These are phyloP conservation scores for Sporothrix inflata DNA, from an alignment of 2,329 filamentous ascomycete species.

Conservation along the genomic window DNA sequence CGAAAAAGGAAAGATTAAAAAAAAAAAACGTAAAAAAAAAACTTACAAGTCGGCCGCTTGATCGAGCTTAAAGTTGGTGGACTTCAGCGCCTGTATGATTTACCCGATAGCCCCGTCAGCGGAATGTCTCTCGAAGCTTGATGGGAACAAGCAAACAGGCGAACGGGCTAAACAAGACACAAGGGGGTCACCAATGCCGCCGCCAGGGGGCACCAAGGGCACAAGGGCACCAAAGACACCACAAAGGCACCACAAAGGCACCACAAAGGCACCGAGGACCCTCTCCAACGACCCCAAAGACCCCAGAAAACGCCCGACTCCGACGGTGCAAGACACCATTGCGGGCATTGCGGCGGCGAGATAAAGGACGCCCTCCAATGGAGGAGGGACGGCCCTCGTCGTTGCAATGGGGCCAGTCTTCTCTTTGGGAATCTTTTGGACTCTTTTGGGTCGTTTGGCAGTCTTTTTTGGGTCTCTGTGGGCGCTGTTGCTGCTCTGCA, in stretches of 20 bases:
- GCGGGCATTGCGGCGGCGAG: background rate
- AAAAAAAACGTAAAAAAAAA: constrained; percentile 40
- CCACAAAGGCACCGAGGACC: constrained; percentile 18
- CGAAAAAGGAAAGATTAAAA: constrained; percentile 30
- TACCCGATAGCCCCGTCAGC: constrained; percentile 32
- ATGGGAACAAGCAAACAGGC: constrained; percentile 1
- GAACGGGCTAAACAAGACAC: background rate
- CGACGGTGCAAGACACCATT: background rate
- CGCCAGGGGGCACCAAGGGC: background rate
- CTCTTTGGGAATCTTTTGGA: background rate
- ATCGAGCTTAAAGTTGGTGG: constrained; percentile 54
- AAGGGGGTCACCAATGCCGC: background rate
- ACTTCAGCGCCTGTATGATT: constrained; percentile 51
- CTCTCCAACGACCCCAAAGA: background rate
- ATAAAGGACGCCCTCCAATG: background rate
- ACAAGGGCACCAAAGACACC: background rate
- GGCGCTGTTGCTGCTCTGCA: background rate
- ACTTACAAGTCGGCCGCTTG: constrained; percentile 63
- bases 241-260: constrained; percentile 8
- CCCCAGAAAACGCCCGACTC: background rate
- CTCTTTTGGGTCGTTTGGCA: background rate
- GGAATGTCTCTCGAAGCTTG: constrained; percentile 8
- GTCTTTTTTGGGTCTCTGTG: background rate
- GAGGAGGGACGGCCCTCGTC: background rate
- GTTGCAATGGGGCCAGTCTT: background rate